Percentiles rank a stretch among this genome's conserved stretches.
Conservation (phyloP, 768 basidiomycete genomes). For the Coprinopsis cinerea region DNA sequence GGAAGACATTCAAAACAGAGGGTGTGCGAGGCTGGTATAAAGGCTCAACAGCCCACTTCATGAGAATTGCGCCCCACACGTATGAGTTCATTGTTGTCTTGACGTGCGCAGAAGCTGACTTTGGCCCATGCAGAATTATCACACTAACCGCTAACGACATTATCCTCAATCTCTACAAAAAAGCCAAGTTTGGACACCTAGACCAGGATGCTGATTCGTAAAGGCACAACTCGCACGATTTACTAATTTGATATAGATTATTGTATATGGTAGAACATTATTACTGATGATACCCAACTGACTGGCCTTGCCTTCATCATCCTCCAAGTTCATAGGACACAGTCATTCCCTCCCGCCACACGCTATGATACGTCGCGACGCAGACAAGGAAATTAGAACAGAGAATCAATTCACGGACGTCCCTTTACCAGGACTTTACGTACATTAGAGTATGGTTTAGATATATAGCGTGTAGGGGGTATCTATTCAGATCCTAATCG, state of each 20-base stretch:
- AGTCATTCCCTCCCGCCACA: too few species aligned
- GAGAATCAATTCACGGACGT: too few species aligned
- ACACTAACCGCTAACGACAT: constrained; percentile 87
- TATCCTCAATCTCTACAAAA: constrained; percentile 64
- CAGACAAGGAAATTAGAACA: too few species aligned
- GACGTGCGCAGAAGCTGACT: not conserved
- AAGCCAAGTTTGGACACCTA: constrained; percentile 18
- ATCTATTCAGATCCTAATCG: constrained; percentile 33
- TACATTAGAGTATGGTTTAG: too few species aligned
- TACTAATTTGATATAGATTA: constrained; percentile 1
- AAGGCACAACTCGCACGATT: not conserved
- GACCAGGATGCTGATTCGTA: constrained; percentile 2
- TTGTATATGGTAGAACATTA: not conserved
- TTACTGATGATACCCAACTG: not conserved
- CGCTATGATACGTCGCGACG: too few species aligned
- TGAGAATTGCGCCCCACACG: constrained; percentile 92
- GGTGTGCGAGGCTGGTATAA: constrained; percentile 96
- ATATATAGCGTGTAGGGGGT: not conserved
- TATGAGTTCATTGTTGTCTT: constrained; percentile 20
- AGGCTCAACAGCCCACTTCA: constrained; percentile 91
- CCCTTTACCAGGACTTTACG: too few species aligned
- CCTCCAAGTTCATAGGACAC: too few species aligned
- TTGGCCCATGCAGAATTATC: constrained; percentile 54
- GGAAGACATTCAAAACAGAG: constrained; percentile 91
- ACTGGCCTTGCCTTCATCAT: too few species aligned